These are phyloP conservation scores for Pyracantha coccinea DNA, from an alignment of 331 rosid genomes.

Conservation along the genomic window DNA sequence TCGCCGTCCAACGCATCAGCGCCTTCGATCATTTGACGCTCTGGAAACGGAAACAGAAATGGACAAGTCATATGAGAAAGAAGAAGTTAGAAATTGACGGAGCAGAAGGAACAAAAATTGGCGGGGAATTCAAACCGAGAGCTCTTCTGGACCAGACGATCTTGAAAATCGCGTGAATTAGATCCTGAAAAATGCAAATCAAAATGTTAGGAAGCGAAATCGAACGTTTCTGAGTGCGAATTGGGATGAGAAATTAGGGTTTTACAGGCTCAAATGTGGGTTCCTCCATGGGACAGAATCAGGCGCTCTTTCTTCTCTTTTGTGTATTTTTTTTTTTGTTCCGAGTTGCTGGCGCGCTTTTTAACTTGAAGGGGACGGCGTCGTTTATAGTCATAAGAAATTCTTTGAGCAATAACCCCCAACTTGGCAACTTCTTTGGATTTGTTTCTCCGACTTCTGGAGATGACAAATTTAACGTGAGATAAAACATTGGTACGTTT, in stretches of 20 bases:
- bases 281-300: conserved; percentile 39
- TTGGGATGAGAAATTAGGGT: not conserved
- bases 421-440: too few relatives aligned
- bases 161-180: conserved; percentile 70
- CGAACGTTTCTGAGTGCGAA: not conserved
- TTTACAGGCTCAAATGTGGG: conserved; percentile 49
- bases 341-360: too few relatives aligned
- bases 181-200: conserved; percentile 27
- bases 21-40: conserved; percentile 29
- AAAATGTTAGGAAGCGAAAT: not conserved
- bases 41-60: conserved; percentile 13
- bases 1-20: conserved; percentile 27
- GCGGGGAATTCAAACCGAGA: conserved; percentile 31
- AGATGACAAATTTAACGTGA: too few relatives aligned
- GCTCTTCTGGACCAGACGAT: conserved; percentile 59
- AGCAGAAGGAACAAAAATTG: not conserved
- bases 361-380: too few relatives aligned
- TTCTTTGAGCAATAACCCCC: too few relatives aligned
- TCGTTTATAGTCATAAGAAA: too few relatives aligned
- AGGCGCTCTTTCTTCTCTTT: not conserved
- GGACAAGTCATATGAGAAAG: not conserved
- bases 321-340: not conserved
- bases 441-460: too few relatives aligned
- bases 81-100: not conserved
- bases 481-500: too few relatives aligned